phyloP scores from a whole-genome alignment of 2,329 filamentous ascomycete species.

The Cytospora piceae region DNA sequence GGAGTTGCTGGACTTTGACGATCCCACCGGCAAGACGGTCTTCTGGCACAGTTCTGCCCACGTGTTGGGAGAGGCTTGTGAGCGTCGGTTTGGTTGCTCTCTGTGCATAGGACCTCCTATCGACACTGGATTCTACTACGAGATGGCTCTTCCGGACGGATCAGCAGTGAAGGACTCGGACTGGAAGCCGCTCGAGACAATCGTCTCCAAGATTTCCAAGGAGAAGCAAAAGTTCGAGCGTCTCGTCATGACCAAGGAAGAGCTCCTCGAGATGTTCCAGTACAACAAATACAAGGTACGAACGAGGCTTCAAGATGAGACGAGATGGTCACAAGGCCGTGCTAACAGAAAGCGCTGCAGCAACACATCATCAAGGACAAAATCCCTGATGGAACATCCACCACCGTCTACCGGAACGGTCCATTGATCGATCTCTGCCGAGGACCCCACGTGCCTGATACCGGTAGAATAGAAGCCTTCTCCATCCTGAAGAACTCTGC shows the following conservation, averaged over 20 bases:
- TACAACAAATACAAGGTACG: slow-evolving; percentile 90
- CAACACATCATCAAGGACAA: slow-evolving; percentile 95
- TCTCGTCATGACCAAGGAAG: slow-evolving; percentile 84
- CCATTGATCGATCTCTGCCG: slow-evolving; percentile 94
- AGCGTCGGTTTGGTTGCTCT: slow-evolving; percentile 87
- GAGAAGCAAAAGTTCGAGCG: slow-evolving; percentile 96
- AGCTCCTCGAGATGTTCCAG: slow-evolving; percentile 92
- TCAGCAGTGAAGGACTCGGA: slow-evolving; percentile 73
- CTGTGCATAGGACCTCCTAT: slow-evolving; percentile 94
- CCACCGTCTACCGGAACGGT: slow-evolving; percentile 93
- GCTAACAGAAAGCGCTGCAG: slow-evolving; percentile 46
- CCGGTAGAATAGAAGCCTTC: slow-evolving; percentile 91
- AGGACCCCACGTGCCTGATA: slow-evolving; percentile 92
- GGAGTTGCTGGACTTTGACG: slow-evolving; percentile 79
- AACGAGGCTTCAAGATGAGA: background rate
- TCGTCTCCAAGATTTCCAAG: slow-evolving; percentile 85
- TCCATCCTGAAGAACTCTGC: slow-evolving; percentile 76
- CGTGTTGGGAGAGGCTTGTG: slow-evolving; percentile 91
- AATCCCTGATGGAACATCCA: slow-evolving; percentile 84
- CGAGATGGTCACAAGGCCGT: no score
- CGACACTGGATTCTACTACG: slow-evolving; percentile 93
- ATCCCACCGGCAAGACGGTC: slow-evolving; percentile 79
- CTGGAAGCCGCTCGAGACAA: slow-evolving; percentile 81
- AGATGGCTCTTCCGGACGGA: slow-evolving; percentile 82
- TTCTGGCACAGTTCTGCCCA: slow-evolving; percentile 78